Conservation (phyloP, 169 alveolate species). For the Plasmodium gonderi region DNA sequence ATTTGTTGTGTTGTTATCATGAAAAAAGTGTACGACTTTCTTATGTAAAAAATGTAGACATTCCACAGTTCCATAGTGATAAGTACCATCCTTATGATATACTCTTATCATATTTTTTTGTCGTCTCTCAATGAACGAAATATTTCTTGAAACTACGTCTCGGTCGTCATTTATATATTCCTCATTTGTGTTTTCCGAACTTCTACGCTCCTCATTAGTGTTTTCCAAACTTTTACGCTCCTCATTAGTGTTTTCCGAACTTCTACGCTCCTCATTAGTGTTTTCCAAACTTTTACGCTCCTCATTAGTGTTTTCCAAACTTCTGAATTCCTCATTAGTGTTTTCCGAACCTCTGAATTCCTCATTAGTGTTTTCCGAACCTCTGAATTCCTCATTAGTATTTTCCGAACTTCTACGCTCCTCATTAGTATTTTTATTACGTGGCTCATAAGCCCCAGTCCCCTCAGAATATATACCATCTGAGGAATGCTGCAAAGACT, state of each 20-base stretch:
- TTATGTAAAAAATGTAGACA: constrained; percentile 52
- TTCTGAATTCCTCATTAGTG: neutral
- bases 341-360: neutral
- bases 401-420: neutral
- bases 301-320: neutral
- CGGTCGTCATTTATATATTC: neutral
- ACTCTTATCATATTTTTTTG: constrained; percentile 10
- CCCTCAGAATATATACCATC: constrained; percentile 7
- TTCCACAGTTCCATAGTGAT: constrained; percentile 18
- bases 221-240: neutral
- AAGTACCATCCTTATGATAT: neutral
- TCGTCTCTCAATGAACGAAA: neutral
- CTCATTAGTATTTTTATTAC: too few relatives aligned
- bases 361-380: neutral
- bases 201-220: neutral
- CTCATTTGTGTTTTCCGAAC: neutral
- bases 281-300: neutral
- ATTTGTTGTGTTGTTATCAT: constrained; percentile 28
- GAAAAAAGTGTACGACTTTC: constrained; percentile 9
- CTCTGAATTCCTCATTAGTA: neutral
- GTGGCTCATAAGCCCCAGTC: too few relatives aligned
- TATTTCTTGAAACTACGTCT: neutral
- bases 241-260: neutral
- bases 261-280: neutral
- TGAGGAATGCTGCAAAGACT: neutral